Base-by-base conservation (phyloP, 2,329 filamentous ascomycete genomes). In the Xylariaceae sp. region DNA sequence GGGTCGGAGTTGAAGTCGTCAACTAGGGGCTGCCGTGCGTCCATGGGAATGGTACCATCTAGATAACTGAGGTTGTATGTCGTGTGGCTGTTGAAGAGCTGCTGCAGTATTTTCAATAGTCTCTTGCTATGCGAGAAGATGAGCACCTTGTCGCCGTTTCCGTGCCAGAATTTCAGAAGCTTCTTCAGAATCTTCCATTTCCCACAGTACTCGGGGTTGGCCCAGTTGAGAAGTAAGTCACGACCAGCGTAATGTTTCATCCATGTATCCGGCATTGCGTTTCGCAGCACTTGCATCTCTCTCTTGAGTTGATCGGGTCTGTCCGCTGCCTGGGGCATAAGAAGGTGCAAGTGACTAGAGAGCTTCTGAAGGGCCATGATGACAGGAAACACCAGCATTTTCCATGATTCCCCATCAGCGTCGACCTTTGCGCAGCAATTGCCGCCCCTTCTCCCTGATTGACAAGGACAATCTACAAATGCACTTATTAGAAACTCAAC, bases 101-200 rank as follows among this genome's bases (percentile, higher is more conserved):
- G 82, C 52, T 89, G 82, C 4, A 98, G 70, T 60, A 97, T 93
- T 34, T 81, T 83, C 18, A 98, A 68, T 3, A 98, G 71, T 2
- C 87, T 80, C 4, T 97, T 89, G 45, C 86, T 94, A 57, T 97
- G 90, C 0, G 88, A 95, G 62, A 98, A 98, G 2, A 98, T 85
- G 0, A 98, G 76, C 1, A 96, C 93, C 64, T 97, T 98, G 66
- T 96, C 89, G 12, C 89, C 88, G 56, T 86, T 89, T 12, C 78
- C 73, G 59, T 95, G 80, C 93, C 93, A 98, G 63, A 93, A 91
- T 41, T 82, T 83, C 6, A 98, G 75, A 3, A 98, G 71, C 54
- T 88, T 90, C 61, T 83, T 87, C 22, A 98, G 64, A 1, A 98
- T 81, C 58, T 88, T 89, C 93, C 93, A 98, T 64, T 98, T 98